Percentiles rank a stretch among this genome's conserved stretches.
These are phyloP conservation scores for Sphagnum magellanicum DNA, from an alignment of 228 moss, liverwort and hornwort species.

Conservation along the genomic window DNA sequence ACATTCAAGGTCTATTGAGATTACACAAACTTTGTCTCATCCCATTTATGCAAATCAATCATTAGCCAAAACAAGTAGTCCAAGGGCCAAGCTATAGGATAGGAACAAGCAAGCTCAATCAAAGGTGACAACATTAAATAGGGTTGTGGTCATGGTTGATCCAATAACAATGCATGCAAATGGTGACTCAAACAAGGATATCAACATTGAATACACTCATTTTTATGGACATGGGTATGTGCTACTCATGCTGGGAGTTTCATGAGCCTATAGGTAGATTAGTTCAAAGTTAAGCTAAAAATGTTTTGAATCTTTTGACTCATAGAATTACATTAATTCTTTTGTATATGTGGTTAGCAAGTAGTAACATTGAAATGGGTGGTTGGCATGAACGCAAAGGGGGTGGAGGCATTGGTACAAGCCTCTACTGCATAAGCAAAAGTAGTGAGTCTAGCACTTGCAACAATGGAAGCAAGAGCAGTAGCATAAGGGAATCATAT, in stretches of 20 bases:
- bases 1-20: constrained; percentile 61
- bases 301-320: too few relatives aligned
- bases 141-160: constrained; percentile 73
- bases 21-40: constrained; percentile 42
- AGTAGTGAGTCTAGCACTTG: constrained; percentile 55
- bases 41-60: constrained; percentile 30
- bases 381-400: constrained; percentile 42
- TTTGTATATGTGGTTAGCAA: too few relatives aligned
- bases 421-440: constrained; percentile 59
- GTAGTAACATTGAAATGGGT: background rate
- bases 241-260: too few relatives aligned
- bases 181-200: constrained; percentile 87
- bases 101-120: constrained; percentile 18
- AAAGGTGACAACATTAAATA: constrained; percentile 32
- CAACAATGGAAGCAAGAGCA: constrained; percentile 61
- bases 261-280: too few relatives aligned
- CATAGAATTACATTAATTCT: too few relatives aligned
- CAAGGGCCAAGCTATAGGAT: background rate
- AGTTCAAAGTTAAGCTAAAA: too few relatives aligned
- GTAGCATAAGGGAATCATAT: constrained; percentile 36
- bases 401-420: constrained; percentile 57
- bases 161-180: constrained; percentile 75
- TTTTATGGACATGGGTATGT: constrained; percentile 62
- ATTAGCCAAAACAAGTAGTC: constrained; percentile 16
- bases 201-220: constrained; percentile 76